Conservation (phyloP, 225 moss, liverwort and hornwort genomes). For the Bryoerythrophyllum caledonicum region DNA sequence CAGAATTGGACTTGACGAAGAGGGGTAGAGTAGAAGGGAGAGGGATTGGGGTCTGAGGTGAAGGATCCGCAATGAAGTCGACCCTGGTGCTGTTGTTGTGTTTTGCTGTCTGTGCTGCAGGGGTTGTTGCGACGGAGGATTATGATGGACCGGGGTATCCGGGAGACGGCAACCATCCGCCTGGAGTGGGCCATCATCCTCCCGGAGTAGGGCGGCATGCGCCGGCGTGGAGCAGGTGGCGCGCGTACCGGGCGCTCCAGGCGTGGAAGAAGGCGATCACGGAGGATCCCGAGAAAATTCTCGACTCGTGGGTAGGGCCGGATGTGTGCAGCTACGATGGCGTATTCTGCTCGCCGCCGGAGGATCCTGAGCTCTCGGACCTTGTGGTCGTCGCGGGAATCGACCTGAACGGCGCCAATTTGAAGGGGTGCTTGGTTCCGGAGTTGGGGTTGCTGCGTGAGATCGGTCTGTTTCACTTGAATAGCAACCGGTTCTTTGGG, state of each 20-base stretch:
- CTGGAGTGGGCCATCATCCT: slow-evolving; percentile 60
- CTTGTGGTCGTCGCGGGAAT: slow-evolving; percentile 73
- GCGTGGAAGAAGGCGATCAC: slow-evolving; percentile 89
- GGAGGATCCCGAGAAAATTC: slow-evolving; percentile 65
- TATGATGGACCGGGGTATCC: neutral
- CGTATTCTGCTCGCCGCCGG: slow-evolving; percentile 69
- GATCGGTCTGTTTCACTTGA: slow-evolving; percentile 71
- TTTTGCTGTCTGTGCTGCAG: slow-evolving; percentile 1
- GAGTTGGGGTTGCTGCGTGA: slow-evolving; percentile 76
- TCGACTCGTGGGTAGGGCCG: slow-evolving; percentile 65
- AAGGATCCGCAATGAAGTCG: slow-evolving; percentile 23
- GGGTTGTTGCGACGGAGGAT: neutral
- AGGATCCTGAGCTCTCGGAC: slow-evolving; percentile 36
- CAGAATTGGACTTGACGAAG: neutral
- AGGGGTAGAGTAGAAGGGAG: neutral
- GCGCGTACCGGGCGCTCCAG: slow-evolving; percentile 68
- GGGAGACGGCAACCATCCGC: slow-evolving; percentile 61
- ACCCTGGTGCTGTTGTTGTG: neutral
- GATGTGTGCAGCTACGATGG: slow-evolving; percentile 78
- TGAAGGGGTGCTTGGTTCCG: slow-evolving; percentile 59
- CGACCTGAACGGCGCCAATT: slow-evolving; percentile 59
- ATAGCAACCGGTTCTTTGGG: slow-evolving; percentile 76
- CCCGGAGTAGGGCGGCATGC: slow-evolving; percentile 59
- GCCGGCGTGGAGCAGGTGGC: slow-evolving; percentile 46
- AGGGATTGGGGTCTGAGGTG: neutral